Base-by-base conservation (phyloP, 2,329 filamentous ascomycete genomes). In the Hypoxylon sp. region DNA sequence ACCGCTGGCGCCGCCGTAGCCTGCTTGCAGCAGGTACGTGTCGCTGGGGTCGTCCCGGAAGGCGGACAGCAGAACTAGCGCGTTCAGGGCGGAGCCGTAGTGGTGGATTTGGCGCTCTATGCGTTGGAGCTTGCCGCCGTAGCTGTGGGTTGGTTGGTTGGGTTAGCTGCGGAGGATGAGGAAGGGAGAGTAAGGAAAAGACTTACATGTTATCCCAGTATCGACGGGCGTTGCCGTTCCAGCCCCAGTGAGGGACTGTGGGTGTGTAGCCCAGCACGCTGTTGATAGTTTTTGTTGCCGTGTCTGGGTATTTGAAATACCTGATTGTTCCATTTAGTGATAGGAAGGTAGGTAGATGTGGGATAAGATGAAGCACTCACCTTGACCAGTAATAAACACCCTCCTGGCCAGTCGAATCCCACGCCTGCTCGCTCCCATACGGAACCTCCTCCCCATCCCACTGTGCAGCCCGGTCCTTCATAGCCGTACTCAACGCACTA, bases 361-460 rank as follows among this genome's bases (percentile, higher is more conserved):
- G 11, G 2, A 21, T 8, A 5, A n/a, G 16, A 16, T n/a, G 30
- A 6, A 57, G 27, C 12, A 58, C 66, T 65, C 57, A 75, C 73
- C 75, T 77, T 4, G 75, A 71, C 81, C 81, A 84, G 51, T 81
- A 81, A 51, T 82, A 85, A 0, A 85, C 78, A 0, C 81, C 81
- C 62, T 86, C 82, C 55, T 86, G 81, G 0, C 80, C 81, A 0
- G 82, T 85, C 0, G 78, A 83, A 49, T 86, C 82, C 82, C 82
- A 86, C 0, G 81, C 77, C 79, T 82, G 81, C 63, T 85, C 82
- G 40, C 79, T 83, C 0, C 81, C 82, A 52, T 77, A 86, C 0
- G 82, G 82, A 4, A 80, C 76, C 5, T 73, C 71, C 41, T 78
- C 67, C 0, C 67, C 68, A n/a, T 78, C 65, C 82, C 82, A 86